Base-by-base conservation (phyloP, 306 rosid genomes). In the Glycine latifolia region DNA sequence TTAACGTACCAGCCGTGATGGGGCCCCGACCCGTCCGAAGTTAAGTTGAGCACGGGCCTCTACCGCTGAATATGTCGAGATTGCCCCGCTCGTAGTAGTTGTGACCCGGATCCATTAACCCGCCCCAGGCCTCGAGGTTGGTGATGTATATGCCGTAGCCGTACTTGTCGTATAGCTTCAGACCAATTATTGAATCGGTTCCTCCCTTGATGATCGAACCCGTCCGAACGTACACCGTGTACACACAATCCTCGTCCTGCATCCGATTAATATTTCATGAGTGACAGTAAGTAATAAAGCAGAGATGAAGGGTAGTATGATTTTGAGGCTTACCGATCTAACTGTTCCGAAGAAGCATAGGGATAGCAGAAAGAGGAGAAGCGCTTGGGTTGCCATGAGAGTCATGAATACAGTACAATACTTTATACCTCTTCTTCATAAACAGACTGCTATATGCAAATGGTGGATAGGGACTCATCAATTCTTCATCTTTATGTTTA, bases 1-100 rank as follows among this genome's bases (percentile, higher is more conserved):
- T 94, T 94, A 35, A 79, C 68, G 87, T 92, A 94, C 98, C 98
- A 94, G 0, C 98, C 98, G 43, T 92, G 98, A 79, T 90, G 86
- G 2, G 79, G 0, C 0, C 97, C 93, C 63, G 91, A 53, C 15
- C 98, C 98, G 56, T 94, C 96, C 0, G 98, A 94, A 5, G 94
- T 94, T 4, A 94, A 39, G 78, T 91, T 94, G 2, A 78, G 71
- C 98, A 94, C 0, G 93, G 97, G 0, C 89, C 97, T 0, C 85
- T 86, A 0, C 98, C 94, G 33, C 98, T 92, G 81, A 94, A 94
- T 13, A 92, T 92, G 77, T 95, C 97, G n/a, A 95, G 81, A 48
- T 92, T 90, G 44, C 98, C 97, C 82, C 97, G 74, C 85, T 90
- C 92, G 82, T 46, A 95, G 87, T 95, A 95, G 88, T 90, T 71